Base-by-base conservation (phyloP, 2,329 filamentous ascomycete genomes). In the Capronia coronata region DNA sequence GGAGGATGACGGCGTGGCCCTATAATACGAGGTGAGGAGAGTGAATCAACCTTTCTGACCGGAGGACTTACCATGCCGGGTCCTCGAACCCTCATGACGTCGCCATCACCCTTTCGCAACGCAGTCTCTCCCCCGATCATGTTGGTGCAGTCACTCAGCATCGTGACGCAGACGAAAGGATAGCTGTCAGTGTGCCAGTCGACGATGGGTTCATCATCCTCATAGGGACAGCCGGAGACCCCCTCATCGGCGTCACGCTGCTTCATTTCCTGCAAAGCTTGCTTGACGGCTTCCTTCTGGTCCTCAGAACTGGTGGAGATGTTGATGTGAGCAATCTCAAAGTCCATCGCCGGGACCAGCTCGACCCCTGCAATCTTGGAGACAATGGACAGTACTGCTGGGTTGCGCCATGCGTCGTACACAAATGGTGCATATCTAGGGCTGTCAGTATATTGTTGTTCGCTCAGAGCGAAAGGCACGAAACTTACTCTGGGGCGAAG, bases 1-100 rank as follows among this genome's bases (percentile, higher is more conserved):
- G 82, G 80, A 84, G 69, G n/a, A 84, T 71, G 1, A 83, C 77
- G 2, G 78, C 80, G 43, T 73, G 78, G 13, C 79, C 80, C 78
- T 82, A 34, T 51, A 35, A 54, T 38, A 29, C 7, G 44, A 42
- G 7, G 21, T 39, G 23, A 21, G 22, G 13, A 11, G 6, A 21
- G 64, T 19, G 7, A 43, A 49, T 13, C 22, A 21, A 47, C n/a
- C 10, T 34, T 18, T 29, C 7, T 35, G 25, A 59, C 48, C 14
- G 61, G 60, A 14, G 3, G 18, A 54, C 62, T 57, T 63, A 71
- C 69, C 65, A 71, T 72, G 16, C 59, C 53, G 49, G 70, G 71
- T 16, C 70, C 70, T 7, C 71, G 65, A 37, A 71, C 67, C 59
- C 73, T 73, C 59, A 67, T 68, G 43, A 71, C 66, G 19, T 70